Evolutionary conservation across 2,329 filamentous ascomycete genomes (phyloP), one percentile per base, ranked within the genome.

Genomic region (Tolypocladium inflatum): DNA sequence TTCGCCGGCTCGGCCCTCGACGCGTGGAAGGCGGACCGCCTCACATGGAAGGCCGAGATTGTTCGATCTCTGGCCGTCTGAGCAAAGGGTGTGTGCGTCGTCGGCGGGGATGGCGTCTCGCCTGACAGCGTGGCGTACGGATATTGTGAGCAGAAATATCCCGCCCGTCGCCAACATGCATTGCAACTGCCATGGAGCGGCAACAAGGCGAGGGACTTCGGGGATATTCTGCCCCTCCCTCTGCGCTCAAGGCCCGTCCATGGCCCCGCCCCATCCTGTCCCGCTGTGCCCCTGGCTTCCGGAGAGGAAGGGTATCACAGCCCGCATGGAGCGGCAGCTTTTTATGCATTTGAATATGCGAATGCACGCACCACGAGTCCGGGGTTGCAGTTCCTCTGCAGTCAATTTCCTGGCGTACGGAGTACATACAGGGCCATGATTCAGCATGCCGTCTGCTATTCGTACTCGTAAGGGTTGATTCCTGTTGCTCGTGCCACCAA

Each of bases 11-110:
- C 61, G 61, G 59, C 60, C 59, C 61, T 64, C 57, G 55, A 61
- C 63, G 65, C 60, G 63, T 59, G 61, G 62, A 63, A 62, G 65
- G 67, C 60, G 63, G 62, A 59, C 61, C 62, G 65, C 61, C 62
- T 64, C 59, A 61, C 60, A 62, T 59, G 61, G 62, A 63, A 65
- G 59, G 60, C 63, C 58, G 58, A 60, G 58, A 57, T 43, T 57
- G 54, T 59, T 62, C 56, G 50, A 48, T 61, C 51, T 48, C 23
- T 55, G 45, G 55, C 30, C 21, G 15, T 35, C 37, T 19, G 42
- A 33, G 58, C 23, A 23, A 15, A 35, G 19, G 26, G 51, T 26
- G 55, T 35, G 54, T 48, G 43, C 48, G 48, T 38, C 37, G 37
- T n/a, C 26, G 37, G 57, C 53, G 13, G 38, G 39, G 42, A 23